A percentile compares a stretch with the other conserved stretches of the same genome.
Evolutionary conservation across 495 filamentous ascomycete genomes (phyloP).

Genomic region (Poronia punctata): DNA sequence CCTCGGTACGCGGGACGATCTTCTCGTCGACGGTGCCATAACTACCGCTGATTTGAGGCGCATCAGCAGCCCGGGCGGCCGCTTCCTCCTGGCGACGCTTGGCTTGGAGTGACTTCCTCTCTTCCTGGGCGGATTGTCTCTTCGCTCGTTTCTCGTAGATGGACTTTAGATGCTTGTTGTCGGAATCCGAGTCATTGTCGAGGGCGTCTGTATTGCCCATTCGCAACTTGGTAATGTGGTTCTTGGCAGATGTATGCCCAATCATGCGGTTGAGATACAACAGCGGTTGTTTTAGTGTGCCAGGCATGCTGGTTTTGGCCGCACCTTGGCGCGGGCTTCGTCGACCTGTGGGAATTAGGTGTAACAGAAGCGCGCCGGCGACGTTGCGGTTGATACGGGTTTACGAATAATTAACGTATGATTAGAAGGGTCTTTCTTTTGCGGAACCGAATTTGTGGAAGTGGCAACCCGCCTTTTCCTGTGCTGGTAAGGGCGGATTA

Average conservation of each 20-base stretch:
- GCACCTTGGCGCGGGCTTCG: background rate
- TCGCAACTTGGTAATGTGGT: constrained; percentile 38
- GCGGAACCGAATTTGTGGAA: too few species aligned
- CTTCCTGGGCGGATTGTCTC: constrained; percentile 45
- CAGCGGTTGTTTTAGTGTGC: constrained; percentile 35
- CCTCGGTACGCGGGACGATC: constrained; percentile 18
- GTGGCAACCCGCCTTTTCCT: too few species aligned
- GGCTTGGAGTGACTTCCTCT: constrained; percentile 42
- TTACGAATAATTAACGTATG: too few species aligned
- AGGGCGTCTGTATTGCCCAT: constrained; percentile 43
- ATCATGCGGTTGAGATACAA: constrained; percentile 38
- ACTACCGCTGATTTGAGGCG: constrained; percentile 49
- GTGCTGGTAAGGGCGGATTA: too few species aligned
- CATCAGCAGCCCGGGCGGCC: constrained; percentile 37
- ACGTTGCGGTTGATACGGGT: background rate
- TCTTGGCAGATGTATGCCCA: constrained; percentile 36
- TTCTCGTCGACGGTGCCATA: constrained; percentile 49
- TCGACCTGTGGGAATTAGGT: background rate
- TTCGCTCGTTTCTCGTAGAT: constrained; percentile 43
- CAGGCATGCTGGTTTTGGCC: constrained; percentile 23
- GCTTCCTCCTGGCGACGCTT: constrained; percentile 40
- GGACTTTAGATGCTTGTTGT: constrained; percentile 45
- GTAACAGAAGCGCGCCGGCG: background rate
- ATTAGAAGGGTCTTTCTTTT: too few species aligned
- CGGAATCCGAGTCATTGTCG: constrained; percentile 29